A percentile compares a stretch with the other conserved stretches of the same genome.
phyloP scores from a whole-genome alignment of 345 rosid species.

The Sonneratia caseolaris region DNA sequence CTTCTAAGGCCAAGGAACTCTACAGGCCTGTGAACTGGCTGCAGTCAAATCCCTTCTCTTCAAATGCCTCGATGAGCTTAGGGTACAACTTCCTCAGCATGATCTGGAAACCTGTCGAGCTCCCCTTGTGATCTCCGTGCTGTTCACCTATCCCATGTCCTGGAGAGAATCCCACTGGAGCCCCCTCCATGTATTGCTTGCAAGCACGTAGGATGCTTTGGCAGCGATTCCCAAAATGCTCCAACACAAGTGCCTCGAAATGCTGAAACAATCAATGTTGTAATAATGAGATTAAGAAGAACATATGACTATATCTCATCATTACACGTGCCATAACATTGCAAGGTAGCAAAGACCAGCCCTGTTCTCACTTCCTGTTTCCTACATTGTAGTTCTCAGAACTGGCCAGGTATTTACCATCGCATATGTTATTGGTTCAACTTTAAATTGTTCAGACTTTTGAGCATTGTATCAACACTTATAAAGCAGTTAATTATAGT shows the following conservation, averaged over 20 bases:
- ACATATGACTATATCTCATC: too few relatives aligned
- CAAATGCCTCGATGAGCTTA: constrained; percentile 67
- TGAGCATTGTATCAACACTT: too few relatives aligned
- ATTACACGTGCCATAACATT: too few relatives aligned
- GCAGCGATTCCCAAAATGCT: constrained; percentile 47
- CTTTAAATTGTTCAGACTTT: too few relatives aligned
- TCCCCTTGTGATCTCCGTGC: constrained; percentile 23
- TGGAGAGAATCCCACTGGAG: constrained; percentile 40
- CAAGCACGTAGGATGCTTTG: constrained; percentile 45
- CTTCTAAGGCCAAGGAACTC: background rate
- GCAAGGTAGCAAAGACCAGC: too few relatives aligned
- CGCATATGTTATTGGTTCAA: too few relatives aligned
- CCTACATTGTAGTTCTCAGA: too few relatives aligned
- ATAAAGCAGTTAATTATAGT: too few relatives aligned
- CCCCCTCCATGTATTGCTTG: constrained; percentile 68
- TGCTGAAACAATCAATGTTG: constrained; percentile 37
- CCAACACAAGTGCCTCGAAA: constrained; percentile 66
- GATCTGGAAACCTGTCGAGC: constrained; percentile 82
- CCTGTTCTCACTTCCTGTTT: too few relatives aligned
- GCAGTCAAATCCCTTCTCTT: constrained; percentile 59
- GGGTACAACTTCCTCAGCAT: constrained; percentile 82
- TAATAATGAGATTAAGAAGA: background rate
- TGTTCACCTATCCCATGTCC: constrained; percentile 1
- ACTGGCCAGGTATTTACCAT: too few relatives aligned
- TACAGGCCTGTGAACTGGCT: constrained; percentile 19